Evolutionary conservation across 2,329 filamentous ascomycete species (phyloP), one percentile per base, ranked within the genome.

Genomic region (Stylonectria norvegica): DNA sequence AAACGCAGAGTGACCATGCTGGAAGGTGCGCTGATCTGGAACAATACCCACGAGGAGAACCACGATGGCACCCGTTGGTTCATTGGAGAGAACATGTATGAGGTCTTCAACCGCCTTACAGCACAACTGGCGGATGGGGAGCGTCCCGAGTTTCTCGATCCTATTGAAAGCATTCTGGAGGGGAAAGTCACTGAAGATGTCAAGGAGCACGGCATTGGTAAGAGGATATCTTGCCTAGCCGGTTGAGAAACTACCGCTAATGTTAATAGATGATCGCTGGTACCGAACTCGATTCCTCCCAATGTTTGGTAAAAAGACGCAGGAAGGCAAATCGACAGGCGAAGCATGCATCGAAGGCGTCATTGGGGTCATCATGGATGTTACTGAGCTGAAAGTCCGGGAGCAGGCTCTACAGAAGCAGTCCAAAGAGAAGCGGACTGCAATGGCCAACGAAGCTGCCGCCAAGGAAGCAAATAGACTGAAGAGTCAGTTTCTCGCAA

Each of bases 401-500:
- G 83, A 84, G 50, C 68, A 75, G 29, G 79, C 83, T 27, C 61
- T 89, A 11, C 72, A 77, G 43, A 71, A 75, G 43, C 79, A 85
- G 52, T 79, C 81, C 30, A 76, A 75, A 50, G 84, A 88, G 53
- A 90, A 89, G 53, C 72, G 78, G 11, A 78, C 78, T 43, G 71
- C 89, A 1, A 67, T 88, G 45, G 85, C 85, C 5, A 88, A 89
- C 48, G 85, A 87, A 56, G 79, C 80, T 6, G 85, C 86, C 12
- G 86, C 86, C 1, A 89, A 87, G 58, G 86, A 90, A 62, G 86
- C 86, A 3, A 89, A 82, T 55, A 76, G 85, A 40, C 75, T 91
- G 57, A 93, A 91, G 67, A 86, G 81, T 50, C 85, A 87, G 49
- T 90, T 90, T 53, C 66, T 89, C 5, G 85, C 85, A 11, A 88